These are phyloP conservation scores for Solanum medicagineum DNA, from an alignment of 257 asterid genomes.

Conservation along the genomic window DNA sequence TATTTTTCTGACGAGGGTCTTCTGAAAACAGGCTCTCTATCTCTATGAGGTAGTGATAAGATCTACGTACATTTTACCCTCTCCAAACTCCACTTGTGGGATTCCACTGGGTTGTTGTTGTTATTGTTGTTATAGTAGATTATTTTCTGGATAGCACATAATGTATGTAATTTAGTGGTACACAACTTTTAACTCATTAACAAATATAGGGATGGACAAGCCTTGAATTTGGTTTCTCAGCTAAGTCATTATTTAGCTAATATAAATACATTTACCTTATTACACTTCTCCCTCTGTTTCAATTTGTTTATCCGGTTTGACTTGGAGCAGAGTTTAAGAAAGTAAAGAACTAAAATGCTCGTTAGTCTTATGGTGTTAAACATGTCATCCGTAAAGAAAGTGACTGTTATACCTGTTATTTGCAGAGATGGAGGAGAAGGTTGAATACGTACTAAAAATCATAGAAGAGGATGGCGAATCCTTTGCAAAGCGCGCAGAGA, in stretches of 20 bases:
- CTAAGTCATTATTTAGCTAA: not conserved
- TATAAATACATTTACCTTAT: not conserved
- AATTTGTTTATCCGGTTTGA: not conserved
- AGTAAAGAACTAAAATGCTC: not conserved
- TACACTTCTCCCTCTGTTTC: not conserved
- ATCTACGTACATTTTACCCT: too few relatives aligned
- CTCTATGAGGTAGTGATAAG: too few relatives aligned
- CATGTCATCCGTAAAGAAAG: not conserved
- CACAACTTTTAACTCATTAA: not conserved
- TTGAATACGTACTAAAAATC: constrained; percentile 31
- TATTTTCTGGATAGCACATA: not conserved
- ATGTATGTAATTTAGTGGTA: not conserved
- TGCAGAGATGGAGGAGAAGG: constrained; percentile 56
- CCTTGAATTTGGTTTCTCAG: not conserved
- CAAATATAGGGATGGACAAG: not conserved
- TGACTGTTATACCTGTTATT: not conserved
- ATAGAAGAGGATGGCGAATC: constrained; percentile 48
- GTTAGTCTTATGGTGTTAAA: not conserved
- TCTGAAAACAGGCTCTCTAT: too few relatives aligned
- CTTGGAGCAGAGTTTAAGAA: not conserved
- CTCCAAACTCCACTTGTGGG: too few relatives aligned
- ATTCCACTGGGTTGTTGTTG: too few relatives aligned
- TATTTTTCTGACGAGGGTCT: too few relatives aligned
- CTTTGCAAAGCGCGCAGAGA: constrained; percentile 40
- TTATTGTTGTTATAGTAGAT: not conserved